phyloP scores from a whole-genome alignment of 352 stramenopile genomes.

The Pythium utonaiense region DNA sequence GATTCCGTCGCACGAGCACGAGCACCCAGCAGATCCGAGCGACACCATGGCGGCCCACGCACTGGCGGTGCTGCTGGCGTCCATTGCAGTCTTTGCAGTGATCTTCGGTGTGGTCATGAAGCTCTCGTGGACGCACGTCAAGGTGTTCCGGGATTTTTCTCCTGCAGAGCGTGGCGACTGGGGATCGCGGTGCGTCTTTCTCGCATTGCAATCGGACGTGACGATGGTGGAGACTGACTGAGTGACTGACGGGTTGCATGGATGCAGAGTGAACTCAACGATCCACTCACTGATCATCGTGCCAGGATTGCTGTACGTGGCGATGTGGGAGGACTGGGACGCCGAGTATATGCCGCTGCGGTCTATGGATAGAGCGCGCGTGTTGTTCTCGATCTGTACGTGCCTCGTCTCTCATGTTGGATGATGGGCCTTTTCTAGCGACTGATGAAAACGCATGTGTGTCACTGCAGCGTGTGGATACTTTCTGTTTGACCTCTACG shows the following conservation, averaged over 20 bases:
- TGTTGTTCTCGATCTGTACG: slow-evolving; percentile 80
- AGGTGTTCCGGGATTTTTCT: slow-evolving; percentile 71
- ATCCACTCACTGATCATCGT: slow-evolving; percentile 72
- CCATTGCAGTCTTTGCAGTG: slow-evolving; percentile 51
- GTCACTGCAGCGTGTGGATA: slow-evolving; percentile 60
- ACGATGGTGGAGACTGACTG: background rate
- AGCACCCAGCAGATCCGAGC: background rate
- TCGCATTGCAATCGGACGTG: background rate
- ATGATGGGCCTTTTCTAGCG: background rate
- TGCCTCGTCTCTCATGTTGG: background rate
- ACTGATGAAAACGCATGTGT: background rate
- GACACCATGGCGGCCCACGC: slow-evolving; percentile 22
- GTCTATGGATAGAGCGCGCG: slow-evolving; percentile 44
- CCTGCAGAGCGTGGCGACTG: slow-evolving; percentile 68
- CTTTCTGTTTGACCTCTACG: slow-evolving; percentile 79
- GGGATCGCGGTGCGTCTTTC: slow-evolving; percentile 60
- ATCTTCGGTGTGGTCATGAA: slow-evolving; percentile 48
- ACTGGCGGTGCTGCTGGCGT: slow-evolving; percentile 45
- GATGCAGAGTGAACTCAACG: slow-evolving; percentile 69
- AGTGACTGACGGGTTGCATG: background rate
- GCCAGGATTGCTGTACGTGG: slow-evolving; percentile 57
- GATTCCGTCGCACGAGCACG: too few species aligned
- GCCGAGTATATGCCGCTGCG: slow-evolving; percentile 49
- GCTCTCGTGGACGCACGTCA: slow-evolving; percentile 53
- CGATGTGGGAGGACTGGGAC: slow-evolving; percentile 62